Conservation (phyloP, 306 rosid genomes). For the Cucumis hystrix region DNA sequence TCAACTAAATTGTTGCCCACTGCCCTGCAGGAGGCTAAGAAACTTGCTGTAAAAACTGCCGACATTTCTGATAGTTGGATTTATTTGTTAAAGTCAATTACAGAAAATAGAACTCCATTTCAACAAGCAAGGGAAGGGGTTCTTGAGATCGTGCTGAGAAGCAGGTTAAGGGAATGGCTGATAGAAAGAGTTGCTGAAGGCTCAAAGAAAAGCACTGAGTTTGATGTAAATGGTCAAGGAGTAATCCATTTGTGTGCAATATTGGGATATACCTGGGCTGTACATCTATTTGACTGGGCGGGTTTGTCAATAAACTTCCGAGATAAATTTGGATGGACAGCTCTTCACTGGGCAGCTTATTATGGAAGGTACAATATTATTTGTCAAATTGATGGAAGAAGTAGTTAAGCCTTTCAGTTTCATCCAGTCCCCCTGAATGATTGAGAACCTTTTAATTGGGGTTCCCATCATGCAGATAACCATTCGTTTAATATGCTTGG, state of each 20-base stretch:
- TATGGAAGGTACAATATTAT: constrained; percentile 47
- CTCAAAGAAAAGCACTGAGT: constrained; percentile 43
- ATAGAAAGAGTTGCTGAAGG: constrained; percentile 59
- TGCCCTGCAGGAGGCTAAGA: constrained; percentile 48
- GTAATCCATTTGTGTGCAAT: constrained; percentile 88
- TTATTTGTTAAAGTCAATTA: constrained; percentile 35
- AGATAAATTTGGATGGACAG: constrained; percentile 92
- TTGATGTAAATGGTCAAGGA: constrained; percentile 70
- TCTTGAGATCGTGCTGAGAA: constrained; percentile 45
- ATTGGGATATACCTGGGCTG: constrained; percentile 80
- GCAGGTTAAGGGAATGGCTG: constrained; percentile 74
- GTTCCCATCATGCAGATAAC: not conserved
- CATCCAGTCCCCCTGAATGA: not conserved
- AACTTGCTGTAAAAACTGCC: constrained; percentile 43
- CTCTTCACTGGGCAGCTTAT: constrained; percentile 97
- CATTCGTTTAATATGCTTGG: not conserved
- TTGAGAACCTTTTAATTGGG: not conserved
- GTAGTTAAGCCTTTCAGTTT: not conserved
- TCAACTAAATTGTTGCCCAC: constrained; percentile 37
- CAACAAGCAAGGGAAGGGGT: constrained; percentile 55
- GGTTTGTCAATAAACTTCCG: constrained; percentile 85
- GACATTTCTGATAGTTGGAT: constrained; percentile 51
- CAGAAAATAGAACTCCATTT: constrained; percentile 30
- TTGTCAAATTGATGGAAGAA: not conserved
- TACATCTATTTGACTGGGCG: constrained; percentile 57